Evolutionary conservation across 192 early-diverging fungal species (phyloP), one percentile per base, ranked within the genome.

Genomic region (Gamsiella multidivaricata): DNA sequence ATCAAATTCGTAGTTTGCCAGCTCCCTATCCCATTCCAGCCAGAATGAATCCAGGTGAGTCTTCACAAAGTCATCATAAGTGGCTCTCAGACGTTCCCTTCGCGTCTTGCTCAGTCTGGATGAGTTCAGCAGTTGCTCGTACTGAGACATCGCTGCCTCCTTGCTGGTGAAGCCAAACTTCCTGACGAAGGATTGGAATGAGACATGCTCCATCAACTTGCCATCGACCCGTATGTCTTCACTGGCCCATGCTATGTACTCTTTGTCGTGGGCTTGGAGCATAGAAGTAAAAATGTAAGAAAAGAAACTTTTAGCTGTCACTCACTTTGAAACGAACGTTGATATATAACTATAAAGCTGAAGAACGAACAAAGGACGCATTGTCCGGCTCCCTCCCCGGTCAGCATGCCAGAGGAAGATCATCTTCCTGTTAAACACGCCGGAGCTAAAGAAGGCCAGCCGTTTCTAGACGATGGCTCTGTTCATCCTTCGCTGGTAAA

Each of bases 1-100:
- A 47, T 61, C 58, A 45, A 61, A 61, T 45, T 61, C 58, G 15
- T 61, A 15, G 58, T 31, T 47, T 45, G 58, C 58, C 29, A 47
- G 41, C 45, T 61, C 43, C 25, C 29, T 47, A 22, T 61, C 58
- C 58, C 58, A 61, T 32, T 45, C 58, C 58, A 47, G 43, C 58
- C 58, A 61, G 45, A 61, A 61, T 47, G 22, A 31, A 61, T 45
- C 28, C 58, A 61, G 41, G 45, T 33, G 58, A 47, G 58, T 28
- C 45, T 61, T 51, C 26, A 25, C 49, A 51, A 51, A 51, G 49
- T 51, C 49, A 25, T 51, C 49, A 51, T 25, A 51, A 25, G 49
- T 25, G 26, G 20, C 49, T 51, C 49, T 18, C 26, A 51, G 49
- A 51, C 49, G 49, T 51, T 18, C 49, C 18, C 49, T 18, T 51